A percentile compares a stretch with the other conserved stretches of the same genome.
These are phyloP conservation scores for Aspergillus eucalypticola DNA, from an alignment of 2,329 filamentous ascomycete species.

Conservation along the genomic window DNA sequence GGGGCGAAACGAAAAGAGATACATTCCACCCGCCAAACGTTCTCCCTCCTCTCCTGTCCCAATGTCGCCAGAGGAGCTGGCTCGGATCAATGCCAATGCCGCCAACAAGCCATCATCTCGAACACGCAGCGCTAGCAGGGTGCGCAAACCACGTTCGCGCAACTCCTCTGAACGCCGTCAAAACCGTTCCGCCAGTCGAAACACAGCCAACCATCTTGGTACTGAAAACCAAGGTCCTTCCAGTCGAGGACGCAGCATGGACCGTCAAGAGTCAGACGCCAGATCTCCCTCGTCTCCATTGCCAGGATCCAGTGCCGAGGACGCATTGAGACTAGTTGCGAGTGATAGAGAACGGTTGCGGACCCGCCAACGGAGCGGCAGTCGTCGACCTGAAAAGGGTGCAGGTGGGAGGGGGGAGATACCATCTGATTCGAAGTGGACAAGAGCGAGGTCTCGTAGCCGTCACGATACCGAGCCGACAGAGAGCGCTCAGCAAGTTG, in stretches of 20 bases:
- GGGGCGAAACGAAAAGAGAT: conserved; percentile 65
- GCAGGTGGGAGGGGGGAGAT: conserved; percentile 46
- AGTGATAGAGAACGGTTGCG: conserved; percentile 47
- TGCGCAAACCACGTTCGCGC: conserved; percentile 47
- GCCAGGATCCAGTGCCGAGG: conserved; percentile 61
- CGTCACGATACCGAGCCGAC: conserved; percentile 33
- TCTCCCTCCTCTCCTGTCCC: conserved; percentile 90
- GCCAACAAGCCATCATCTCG: conserved; percentile 43
- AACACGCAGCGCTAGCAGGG: conserved; percentile 51
- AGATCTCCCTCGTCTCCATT: conserved; percentile 81
- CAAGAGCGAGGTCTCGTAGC: conserved; percentile 37
- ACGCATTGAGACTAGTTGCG: conserved; percentile 50
- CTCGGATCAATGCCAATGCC: conserved; percentile 46
- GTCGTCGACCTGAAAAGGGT: conserved; percentile 48
- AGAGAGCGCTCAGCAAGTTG: conserved; percentile 11
- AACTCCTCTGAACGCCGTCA: conserved; percentile 32
- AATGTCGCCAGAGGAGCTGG: conserved; percentile 86
- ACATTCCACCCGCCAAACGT: conserved; percentile 74
- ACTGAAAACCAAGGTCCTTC: conserved; percentile 27
- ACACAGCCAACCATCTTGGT: conserved; percentile 41
- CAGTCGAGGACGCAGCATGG: conserved; percentile 62
- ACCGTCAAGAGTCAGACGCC: conserved; percentile 58
- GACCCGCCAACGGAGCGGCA: conserved; percentile 54
- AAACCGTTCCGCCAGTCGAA: conserved; percentile 46
- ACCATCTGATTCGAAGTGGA: conserved; percentile 49